Conservation (phyloP, 1,284 basidiomycete species). For the Trichosporon sp. region DNA sequence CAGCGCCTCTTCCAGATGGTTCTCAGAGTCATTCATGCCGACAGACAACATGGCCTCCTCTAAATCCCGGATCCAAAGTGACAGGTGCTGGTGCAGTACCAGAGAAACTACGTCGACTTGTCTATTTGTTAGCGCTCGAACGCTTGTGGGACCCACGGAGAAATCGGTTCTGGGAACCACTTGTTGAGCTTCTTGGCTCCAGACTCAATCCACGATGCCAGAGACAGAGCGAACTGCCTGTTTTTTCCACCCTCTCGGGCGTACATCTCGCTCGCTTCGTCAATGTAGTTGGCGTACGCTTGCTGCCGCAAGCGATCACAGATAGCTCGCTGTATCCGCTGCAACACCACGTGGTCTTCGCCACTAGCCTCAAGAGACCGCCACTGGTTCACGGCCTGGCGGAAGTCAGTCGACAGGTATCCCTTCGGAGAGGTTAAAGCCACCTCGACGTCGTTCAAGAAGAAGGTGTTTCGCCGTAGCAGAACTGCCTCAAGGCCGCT, state of each 20-base stretch:
- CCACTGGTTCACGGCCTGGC: constrained; percentile 67
- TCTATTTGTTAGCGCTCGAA: constrained; percentile 46
- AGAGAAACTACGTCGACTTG: constrained; percentile 74
- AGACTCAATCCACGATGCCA: constrained; percentile 88
- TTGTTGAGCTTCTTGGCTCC: constrained; percentile 70
- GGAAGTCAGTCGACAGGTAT: constrained; percentile 58
- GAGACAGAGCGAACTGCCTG: constrained; percentile 54
- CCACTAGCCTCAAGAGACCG: constrained; percentile 64
- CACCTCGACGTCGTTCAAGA: constrained; percentile 28
- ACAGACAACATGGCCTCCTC: constrained; percentile 54
- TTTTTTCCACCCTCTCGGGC: constrained; percentile 36
- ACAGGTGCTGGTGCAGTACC: constrained; percentile 67
- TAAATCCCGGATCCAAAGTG: constrained; percentile 71
- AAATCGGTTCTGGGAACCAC: constrained; percentile 72
- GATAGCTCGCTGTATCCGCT: constrained; percentile 58
- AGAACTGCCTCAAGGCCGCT: constrained; percentile 24
- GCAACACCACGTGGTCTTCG: constrained; percentile 18
- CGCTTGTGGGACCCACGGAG: constrained; percentile 58
- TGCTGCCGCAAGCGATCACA: constrained; percentile 65
- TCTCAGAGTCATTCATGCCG: constrained; percentile 54
- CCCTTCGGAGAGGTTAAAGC: constrained; percentile 24
- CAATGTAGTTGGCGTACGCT: constrained; percentile 64
- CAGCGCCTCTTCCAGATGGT: constrained; percentile 84
- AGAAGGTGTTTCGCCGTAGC: constrained; percentile 28
- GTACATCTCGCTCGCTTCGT: constrained; percentile 56